These are phyloP conservation scores for Gastrolobium bilobum DNA, from an alignment of 306 rosid genomes.

Conservation along the genomic window DNA sequence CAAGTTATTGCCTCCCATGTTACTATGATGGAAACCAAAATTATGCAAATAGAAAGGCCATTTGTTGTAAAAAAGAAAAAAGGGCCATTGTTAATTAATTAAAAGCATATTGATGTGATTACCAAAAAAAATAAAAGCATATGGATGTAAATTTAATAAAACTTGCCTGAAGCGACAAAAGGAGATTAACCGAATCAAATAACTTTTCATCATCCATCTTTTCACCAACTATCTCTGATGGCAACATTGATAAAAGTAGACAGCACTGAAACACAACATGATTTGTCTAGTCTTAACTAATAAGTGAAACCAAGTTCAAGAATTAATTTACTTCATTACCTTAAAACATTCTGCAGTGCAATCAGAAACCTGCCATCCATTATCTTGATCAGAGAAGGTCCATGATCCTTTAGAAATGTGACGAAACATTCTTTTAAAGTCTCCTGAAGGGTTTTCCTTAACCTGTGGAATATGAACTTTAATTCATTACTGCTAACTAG, in stretches of 20 bases:
- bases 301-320: not conserved
- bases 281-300: not conserved
- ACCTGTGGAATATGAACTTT: conserved; percentile 41
- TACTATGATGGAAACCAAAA: not conserved
- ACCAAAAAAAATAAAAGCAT: too few relatives aligned
- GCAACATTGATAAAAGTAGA: conserved; percentile 58
- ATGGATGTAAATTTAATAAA: not conserved
- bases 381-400: conserved; percentile 77
- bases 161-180: conserved; percentile 68
- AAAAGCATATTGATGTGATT: too few relatives aligned
- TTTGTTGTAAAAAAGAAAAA: not conserved
- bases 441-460: conserved; percentile 60
- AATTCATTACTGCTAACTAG: not conserved
- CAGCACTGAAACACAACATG: conserved; percentile 55
- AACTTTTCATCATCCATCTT: conserved; percentile 62
- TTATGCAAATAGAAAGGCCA: not conserved
- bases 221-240: conserved; percentile 67
- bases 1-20: not conserved
- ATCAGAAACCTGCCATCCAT: conserved; percentile 85
- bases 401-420: conserved; percentile 78
- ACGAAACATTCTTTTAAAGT: conserved; percentile 62
- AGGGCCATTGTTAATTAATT: not conserved
- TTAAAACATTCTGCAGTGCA: conserved; percentile 73
- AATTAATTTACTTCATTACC: conserved; percentile 43
- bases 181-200: conserved; percentile 63